Evolutionary conservation across 352 stramenopile species (phyloP).

Genomic region (Phytopythium boreale): DNA sequence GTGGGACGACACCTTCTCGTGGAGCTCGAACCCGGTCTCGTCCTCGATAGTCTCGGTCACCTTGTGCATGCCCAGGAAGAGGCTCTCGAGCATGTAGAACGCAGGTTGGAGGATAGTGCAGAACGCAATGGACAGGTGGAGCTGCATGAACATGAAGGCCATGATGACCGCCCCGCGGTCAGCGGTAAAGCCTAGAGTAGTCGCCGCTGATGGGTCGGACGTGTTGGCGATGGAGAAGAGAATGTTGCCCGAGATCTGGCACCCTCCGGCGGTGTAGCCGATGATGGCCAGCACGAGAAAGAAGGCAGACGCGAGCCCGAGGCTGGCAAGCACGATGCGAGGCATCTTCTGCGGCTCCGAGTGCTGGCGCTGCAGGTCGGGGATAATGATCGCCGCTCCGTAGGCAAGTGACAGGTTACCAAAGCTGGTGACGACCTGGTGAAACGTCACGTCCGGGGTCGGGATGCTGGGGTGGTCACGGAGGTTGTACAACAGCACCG

Average conservation of each 20-base stretch:
- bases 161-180: constrained; percentile 35
- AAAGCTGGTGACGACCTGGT: constrained; percentile 42
- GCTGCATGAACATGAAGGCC: constrained; percentile 51
- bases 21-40: constrained; percentile 4
- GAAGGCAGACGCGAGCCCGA: constrained; percentile 31
- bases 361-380: constrained; percentile 47
- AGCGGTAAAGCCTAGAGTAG: constrained; percentile 33
- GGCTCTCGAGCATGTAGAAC: constrained; percentile 46
- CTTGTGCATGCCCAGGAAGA: constrained; percentile 52
- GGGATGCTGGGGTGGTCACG: constrained; percentile 27
- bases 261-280: constrained; percentile 37
- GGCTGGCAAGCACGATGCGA: constrained; percentile 34
- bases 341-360: constrained; percentile 46
- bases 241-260: constrained; percentile 56
- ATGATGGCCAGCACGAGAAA: constrained; percentile 33
- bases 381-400: constrained; percentile 50
- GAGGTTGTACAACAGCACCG: constrained; percentile 34
- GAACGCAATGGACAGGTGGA: constrained; percentile 59
- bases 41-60: neutral
- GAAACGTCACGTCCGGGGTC: constrained; percentile 30
- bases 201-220: constrained; percentile 18
- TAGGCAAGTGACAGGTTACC: constrained; percentile 59
- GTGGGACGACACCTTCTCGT: constrained; percentile 1
- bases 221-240: constrained; percentile 42
- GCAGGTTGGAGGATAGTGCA: constrained; percentile 40